Base-by-base conservation (phyloP, 2,329 filamentous ascomycete genomes). In the Botryotinia narcissicola region DNA sequence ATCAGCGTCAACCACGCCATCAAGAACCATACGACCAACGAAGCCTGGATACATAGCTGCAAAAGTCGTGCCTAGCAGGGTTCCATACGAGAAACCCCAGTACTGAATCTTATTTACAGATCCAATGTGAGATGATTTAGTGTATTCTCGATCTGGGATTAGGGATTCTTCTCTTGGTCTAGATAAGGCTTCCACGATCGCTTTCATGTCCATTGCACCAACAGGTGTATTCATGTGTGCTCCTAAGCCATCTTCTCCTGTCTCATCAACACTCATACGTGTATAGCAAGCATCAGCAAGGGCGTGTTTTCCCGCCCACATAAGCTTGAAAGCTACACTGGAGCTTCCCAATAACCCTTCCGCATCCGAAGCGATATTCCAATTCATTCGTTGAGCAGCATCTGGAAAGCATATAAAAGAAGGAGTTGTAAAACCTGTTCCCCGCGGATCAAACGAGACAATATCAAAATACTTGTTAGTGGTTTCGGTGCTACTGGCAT, bases 41-140 rank as follows among this genome's bases (percentile, higher is more conserved):
- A 81, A 79, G 6, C 80, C 80, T 3, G 84, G 84, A 74, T 82
- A 84, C 81, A 85, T 82, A 2, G 83, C 82, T 16, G 83, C 84
- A 74, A 85, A 85, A 1, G 82, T 84, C 35, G 82, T 83, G 8
- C 84, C 83, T 18, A 85, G 74, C 10, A 78, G 60, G 25, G 75
- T 78, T 75, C 12, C 25, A 42, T 64, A 64, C 22, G 22, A 64
- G 22, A 63, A n/a, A 63, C 9, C 12, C 37, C 22, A 64, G 42
- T 66, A 40, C 42, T 66, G 62, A 8, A 48, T 66, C 25, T 66
- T 66, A 48, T 12, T 25, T 22, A 48, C 40, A 32, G 16, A 66
- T 66, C 14, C 62, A 32, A 40, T 29, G 10, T 40, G 20, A 22
- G 6, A 46, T 46, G 37, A 25, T 32, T 29, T 25, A 29, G 62